phyloP scores from a whole-genome alignment of 1,284 basidiomycete genomes.

The Ustilago sp. region DNA sequence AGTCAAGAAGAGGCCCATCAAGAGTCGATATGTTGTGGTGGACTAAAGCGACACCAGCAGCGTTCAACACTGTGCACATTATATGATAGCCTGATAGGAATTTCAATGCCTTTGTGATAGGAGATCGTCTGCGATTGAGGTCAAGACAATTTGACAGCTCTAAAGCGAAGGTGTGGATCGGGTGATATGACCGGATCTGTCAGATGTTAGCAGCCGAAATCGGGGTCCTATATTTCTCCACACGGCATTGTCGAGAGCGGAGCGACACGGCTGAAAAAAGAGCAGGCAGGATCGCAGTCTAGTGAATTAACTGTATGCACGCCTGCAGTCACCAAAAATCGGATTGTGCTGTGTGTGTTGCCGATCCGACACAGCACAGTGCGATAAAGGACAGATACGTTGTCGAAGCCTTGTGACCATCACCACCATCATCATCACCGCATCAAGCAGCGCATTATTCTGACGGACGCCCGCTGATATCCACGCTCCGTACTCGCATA shows the following conservation, averaged over 20 bases:
- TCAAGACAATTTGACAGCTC: too few relatives aligned
- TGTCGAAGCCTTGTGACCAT: neutral
- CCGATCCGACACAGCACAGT: slow-evolving; percentile 1
- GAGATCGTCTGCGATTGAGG: neutral
- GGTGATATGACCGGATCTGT: neutral
- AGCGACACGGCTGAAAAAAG: neutral
- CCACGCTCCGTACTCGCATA: neutral
- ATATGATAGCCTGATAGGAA: neutral
- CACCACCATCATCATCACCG: neutral
- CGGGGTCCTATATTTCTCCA: slow-evolving; percentile 6
- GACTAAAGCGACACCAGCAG: slow-evolving; percentile 34
- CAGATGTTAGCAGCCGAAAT: neutral
- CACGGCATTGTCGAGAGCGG: neutral
- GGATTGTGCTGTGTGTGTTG: neutral
- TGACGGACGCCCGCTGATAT: neutral
- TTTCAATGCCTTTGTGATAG: slow-evolving; percentile 1
- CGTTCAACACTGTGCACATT: neutral
- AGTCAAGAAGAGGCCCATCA: slow-evolving; percentile 66
- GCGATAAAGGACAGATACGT: neutral
- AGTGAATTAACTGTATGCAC: neutral
- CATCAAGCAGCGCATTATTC: too few relatives aligned
- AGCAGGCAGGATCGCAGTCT: neutral
- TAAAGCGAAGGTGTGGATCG: neutral
- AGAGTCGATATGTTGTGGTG: slow-evolving; percentile 65
- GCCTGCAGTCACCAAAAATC: neutral